Percentiles rank a stretch among this genome's conserved stretches.
Conservation (phyloP, 116 monocot species). For the Dioscorea cayenensis region DNA sequence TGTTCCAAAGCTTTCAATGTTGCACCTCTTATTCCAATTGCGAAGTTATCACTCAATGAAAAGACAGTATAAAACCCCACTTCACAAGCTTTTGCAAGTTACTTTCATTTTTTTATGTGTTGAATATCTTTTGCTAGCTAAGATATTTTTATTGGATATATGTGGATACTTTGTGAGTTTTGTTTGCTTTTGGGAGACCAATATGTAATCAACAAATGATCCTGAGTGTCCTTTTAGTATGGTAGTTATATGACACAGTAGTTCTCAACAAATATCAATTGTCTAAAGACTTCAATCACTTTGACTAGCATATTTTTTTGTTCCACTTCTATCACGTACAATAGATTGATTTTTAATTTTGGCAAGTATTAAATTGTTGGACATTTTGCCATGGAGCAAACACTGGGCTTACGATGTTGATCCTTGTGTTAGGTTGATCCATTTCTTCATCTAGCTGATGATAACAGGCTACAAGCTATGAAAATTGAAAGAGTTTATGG, state of each 20-base stretch:
- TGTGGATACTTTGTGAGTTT: not conserved
- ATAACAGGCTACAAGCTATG: conserved; percentile 57
- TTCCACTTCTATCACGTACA: no score
- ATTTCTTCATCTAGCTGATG: conserved; percentile 75
- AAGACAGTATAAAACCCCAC: conserved; percentile 32
- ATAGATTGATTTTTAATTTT: no score
- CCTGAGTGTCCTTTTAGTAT: no score
- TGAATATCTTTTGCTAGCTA: not conserved
- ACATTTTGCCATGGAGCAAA: not conserved
- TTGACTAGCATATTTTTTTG: no score
- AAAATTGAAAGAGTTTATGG: conserved; percentile 45
- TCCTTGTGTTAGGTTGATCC: conserved; percentile 63
- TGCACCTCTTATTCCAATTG: conserved; percentile 44
- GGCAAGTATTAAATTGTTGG: no score
- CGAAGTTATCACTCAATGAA: conserved; percentile 44
- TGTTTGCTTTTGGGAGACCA: not conserved
- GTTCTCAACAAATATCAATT: no score
- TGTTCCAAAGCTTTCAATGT: conserved; percentile 75
- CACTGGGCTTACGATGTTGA: not conserved
- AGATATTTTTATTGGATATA: not conserved
- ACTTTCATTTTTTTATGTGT: not conserved
- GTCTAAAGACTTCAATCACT: no score
- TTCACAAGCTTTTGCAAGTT: not conserved
- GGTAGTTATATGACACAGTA: no score
- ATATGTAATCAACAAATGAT: no score